phyloP scores from a whole-genome alignment of 495 filamentous ascomycete genomes.

The Tuber magnatum region DNA sequence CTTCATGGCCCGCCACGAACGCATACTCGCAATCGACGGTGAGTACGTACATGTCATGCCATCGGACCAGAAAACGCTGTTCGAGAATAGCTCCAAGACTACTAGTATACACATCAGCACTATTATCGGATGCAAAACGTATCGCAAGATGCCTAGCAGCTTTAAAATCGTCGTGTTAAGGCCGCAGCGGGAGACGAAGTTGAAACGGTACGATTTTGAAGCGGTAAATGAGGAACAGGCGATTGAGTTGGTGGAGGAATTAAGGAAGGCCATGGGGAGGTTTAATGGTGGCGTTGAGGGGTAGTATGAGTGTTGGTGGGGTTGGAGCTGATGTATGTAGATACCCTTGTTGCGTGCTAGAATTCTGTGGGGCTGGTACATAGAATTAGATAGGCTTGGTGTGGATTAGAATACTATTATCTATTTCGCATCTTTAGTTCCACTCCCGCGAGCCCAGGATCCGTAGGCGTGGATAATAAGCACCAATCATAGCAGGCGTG shows the following conservation, averaged over 20 bases:
- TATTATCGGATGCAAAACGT: constrained; percentile 89
- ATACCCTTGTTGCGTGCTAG: constrained; percentile 5
- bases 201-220: constrained; percentile 94
- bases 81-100: constrained; percentile 61
- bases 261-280: constrained; percentile 58
- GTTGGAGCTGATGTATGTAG: neutral
- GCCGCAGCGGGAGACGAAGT: constrained; percentile 53
- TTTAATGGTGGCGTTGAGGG: constrained; percentile 24
- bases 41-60: constrained; percentile 96
- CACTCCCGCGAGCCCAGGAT: neutral
- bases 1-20: constrained; percentile 75
- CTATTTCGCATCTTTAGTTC: neutral
- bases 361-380: neutral
- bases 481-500: neutral
- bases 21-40: constrained; percentile 80
- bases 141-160: constrained; percentile 78
- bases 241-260: constrained; percentile 80
- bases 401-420: neutral
- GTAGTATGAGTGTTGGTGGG: neutral
- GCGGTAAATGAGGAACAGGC: constrained; percentile 70
- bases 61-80: constrained; percentile 51
- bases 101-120: constrained; percentile 87
- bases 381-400: neutral
- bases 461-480: neutral
- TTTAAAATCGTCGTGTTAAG: constrained; percentile 54